Conservation (phyloP, 2,329 filamentous ascomycete species). For the Fonsecaea monophora region DNA sequence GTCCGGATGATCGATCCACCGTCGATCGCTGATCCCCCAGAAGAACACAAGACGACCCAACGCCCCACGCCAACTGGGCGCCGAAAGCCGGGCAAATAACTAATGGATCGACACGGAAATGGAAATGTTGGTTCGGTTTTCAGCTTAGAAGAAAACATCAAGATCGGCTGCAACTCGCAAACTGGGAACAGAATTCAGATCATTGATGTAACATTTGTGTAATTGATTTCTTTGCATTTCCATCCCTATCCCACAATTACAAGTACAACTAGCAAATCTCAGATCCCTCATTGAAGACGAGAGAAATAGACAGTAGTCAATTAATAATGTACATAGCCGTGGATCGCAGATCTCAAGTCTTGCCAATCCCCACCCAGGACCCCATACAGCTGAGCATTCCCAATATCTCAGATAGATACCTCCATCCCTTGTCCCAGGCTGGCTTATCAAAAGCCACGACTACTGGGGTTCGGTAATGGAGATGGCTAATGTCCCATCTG, state of each 20-base stretch:
- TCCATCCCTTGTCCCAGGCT: conserved; percentile 16
- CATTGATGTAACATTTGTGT: neutral
- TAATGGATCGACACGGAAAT: too few relatives aligned
- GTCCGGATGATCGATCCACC: too few relatives aligned
- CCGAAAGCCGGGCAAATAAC: too few relatives aligned
- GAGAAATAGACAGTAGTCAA: neutral
- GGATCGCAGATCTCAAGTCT: neutral
- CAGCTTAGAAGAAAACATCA: too few relatives aligned
- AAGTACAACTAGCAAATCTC: neutral
- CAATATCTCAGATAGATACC: neutral
- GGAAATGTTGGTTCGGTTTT: too few relatives aligned
- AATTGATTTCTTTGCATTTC: neutral
- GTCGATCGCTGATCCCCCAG: too few relatives aligned
- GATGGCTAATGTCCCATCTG: neutral
- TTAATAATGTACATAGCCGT: neutral
- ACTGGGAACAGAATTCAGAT: neutral
- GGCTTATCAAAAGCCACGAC: conserved; percentile 25
- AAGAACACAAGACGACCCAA: too few relatives aligned
- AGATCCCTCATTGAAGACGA: neutral
- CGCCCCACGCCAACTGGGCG: too few relatives aligned
- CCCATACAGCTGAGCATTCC: neutral
- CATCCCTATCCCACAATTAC: neutral
- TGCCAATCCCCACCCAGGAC: neutral
- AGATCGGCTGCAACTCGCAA: too few relatives aligned
- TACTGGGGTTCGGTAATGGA: conserved; percentile 13